A percentile compares a stretch with the other conserved stretches of the same genome.
Evolutionary conservation across 129 eudicot genomes (phyloP).

Genomic region (Sambucus nigra): DNA sequence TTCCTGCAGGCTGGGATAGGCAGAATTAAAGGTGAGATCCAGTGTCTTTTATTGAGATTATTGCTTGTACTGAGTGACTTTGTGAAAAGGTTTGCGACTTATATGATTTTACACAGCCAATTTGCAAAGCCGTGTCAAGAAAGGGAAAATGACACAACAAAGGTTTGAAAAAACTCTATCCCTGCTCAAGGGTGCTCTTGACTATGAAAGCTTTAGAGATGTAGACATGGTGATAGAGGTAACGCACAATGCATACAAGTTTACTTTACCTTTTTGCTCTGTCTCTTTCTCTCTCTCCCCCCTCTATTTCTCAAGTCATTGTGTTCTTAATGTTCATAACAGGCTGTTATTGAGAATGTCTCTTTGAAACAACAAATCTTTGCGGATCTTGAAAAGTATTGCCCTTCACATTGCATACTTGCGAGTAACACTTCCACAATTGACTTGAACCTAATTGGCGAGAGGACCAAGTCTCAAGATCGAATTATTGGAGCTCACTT

Average conservation of each 20-base stretch:
- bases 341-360: constrained; percentile 78
- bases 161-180: constrained; percentile 72
- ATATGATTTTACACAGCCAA: constrained; percentile 40
- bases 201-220: constrained; percentile 76
- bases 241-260: background rate
- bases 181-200: constrained; percentile 67
- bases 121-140: constrained; percentile 85
- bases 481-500: constrained; percentile 86
- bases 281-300: background rate
- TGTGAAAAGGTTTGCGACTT: background rate
- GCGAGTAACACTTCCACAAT: constrained; percentile 69
- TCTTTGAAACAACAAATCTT: constrained; percentile 62
- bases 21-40: constrained; percentile 65
- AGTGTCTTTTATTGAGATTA: background rate
- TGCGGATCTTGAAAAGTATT: constrained; percentile 51
- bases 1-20: constrained; percentile 73
- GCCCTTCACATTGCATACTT: constrained; percentile 64
- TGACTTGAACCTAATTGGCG: constrained; percentile 54
- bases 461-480: constrained; percentile 56
- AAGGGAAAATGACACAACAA: constrained; percentile 70
- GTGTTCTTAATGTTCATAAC: constrained; percentile 7
- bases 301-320: background rate
- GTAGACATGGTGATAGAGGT: constrained; percentile 99
- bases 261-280: background rate
- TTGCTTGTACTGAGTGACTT: constrained; percentile 9